These are phyloP conservation scores for Agaricus sinodeliciosus DNA, from an alignment of 768 basidiomycete genomes.

Conservation along the genomic window DNA sequence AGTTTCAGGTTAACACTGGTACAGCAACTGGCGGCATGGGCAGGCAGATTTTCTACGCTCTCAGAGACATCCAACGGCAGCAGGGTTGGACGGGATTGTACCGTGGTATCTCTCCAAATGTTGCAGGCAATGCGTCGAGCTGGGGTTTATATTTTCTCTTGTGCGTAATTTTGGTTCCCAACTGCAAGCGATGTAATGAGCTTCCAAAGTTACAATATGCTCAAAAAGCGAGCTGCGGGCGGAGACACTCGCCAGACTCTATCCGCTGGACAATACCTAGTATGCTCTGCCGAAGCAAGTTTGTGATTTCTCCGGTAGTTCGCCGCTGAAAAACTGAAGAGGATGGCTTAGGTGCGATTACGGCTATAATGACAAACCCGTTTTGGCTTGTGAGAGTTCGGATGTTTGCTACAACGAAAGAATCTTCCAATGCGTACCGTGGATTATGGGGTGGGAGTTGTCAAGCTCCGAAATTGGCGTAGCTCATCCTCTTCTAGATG, in stretches of 20 bases:
- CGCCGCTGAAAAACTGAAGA: constrained; percentile 12
- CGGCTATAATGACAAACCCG: constrained; percentile 93
- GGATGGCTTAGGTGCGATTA: constrained; percentile 66
- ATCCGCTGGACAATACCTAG: constrained; percentile 72
- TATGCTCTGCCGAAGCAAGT: constrained; percentile 97
- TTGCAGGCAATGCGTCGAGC: constrained; percentile 91
- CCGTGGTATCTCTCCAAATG: constrained; percentile 83
- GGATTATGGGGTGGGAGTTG: constrained; percentile 63
- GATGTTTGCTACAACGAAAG: constrained; percentile 79
- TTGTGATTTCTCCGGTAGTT: constrained; percentile 33
- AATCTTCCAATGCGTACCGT: constrained; percentile 68
- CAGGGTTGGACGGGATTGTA: constrained; percentile 87
- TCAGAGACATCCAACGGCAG: constrained; percentile 64
- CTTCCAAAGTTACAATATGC: constrained; percentile 75
- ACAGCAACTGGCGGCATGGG: constrained; percentile 56
- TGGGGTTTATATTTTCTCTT: constrained; percentile 99
- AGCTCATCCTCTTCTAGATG: constrained; percentile 31
- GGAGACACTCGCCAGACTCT: constrained; percentile 61
- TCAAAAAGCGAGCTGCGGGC: constrained; percentile 74
- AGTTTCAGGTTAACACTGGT: constrained; percentile 81
- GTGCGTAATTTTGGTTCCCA: constrained; percentile 42
- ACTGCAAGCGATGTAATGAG: not conserved
- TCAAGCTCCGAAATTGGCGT: too few species aligned
- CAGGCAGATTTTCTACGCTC: constrained; percentile 67
- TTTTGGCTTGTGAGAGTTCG: constrained; percentile 97